Conservation (phyloP, 345 rosid species). For the Durio zibethinus region DNA sequence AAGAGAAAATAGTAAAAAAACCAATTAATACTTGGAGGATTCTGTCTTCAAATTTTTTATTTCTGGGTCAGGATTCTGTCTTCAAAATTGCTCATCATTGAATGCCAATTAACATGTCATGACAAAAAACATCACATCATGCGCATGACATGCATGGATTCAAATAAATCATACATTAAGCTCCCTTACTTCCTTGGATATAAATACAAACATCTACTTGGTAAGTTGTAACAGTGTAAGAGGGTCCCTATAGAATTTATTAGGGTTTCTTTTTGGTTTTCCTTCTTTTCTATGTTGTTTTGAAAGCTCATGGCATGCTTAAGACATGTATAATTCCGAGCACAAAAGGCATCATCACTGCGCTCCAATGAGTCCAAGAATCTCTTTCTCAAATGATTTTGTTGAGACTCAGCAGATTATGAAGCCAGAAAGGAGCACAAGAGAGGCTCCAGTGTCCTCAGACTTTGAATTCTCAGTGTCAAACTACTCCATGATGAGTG, state of each 20-base stretch:
- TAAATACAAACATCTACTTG: conserved; percentile 47
- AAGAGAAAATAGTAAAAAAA: conserved; percentile 17
- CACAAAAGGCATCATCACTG: conserved; percentile 35
- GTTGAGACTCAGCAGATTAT: conserved; percentile 53
- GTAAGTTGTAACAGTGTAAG: conserved; percentile 41
- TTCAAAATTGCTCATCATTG: conserved; percentile 35
- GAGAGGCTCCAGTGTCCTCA: conserved; percentile 46
- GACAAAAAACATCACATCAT: conserved; percentile 57
- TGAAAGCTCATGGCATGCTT: conserved; percentile 70
- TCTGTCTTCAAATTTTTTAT: conserved; percentile 26
- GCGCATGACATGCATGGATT: conserved; percentile 38
- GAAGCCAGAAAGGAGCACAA: conserved; percentile 40
- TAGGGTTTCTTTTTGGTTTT: conserved; percentile 17
- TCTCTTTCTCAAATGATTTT: conserved; percentile 87
- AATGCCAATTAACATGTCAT: conserved; percentile 36
- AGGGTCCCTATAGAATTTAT: conserved; percentile 34
- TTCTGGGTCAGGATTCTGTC: too few relatives aligned
- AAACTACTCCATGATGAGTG: conserved; percentile 82
- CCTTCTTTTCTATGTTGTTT: conserved; percentile 25
- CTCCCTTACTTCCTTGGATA: conserved; percentile 26
- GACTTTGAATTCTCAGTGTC: conserved; percentile 91
- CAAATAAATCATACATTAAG: conserved; percentile 20
- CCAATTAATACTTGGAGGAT: not conserved
- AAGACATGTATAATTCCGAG: conserved; percentile 76
- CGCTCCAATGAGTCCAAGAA: conserved; percentile 73